Evolutionary conservation across 179 eudicot species (phyloP).

Genomic region (Gypsophila paniculata): DNA sequence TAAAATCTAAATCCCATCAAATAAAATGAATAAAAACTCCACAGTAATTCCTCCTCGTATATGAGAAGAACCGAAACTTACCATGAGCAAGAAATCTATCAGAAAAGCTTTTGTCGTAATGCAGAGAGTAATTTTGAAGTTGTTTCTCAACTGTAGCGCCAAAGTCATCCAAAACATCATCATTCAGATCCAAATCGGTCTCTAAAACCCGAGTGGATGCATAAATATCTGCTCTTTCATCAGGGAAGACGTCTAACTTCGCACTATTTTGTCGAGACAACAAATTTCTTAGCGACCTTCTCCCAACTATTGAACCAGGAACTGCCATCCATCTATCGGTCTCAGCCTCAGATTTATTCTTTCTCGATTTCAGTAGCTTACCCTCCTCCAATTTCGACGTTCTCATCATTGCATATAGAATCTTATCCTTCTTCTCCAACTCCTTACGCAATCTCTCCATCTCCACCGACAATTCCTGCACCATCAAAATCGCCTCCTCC

Average conservation of each 20-base stretch:
- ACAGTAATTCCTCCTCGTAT: too few relatives aligned
- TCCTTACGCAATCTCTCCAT: conserved; percentile 53
- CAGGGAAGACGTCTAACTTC: conserved; percentile 33
- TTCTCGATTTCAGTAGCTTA: conserved; percentile 49
- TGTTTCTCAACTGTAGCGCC: conserved; percentile 35
- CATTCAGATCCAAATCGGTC: conserved; percentile 21
- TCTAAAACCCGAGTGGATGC: conserved; percentile 19
- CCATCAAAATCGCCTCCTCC: conserved; percentile 62
- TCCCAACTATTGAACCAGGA: conserved; percentile 47
- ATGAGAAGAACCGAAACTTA: conserved; percentile 27
- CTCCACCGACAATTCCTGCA: conserved; percentile 56
- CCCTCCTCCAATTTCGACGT: conserved; percentile 67
- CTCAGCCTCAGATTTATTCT: conserved; percentile 51
- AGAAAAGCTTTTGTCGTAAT: conserved; percentile 28
- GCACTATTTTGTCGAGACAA: conserved; percentile 50
- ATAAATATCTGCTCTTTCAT: conserved; percentile 28
- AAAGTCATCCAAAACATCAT: conserved; percentile 30
- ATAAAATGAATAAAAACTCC: neutral
- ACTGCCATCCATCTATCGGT: conserved; percentile 40
- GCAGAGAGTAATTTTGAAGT: conserved; percentile 24
- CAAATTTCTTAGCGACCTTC: conserved; percentile 53
- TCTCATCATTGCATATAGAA: conserved; percentile 73
- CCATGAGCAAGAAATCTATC: conserved; percentile 38
- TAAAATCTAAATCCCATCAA: neutral
- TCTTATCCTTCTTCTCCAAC: conserved; percentile 72